phyloP scores from a whole-genome alignment of 768 basidiomycete species.

The button mushroom (Agaricus bisporus) region DNA sequence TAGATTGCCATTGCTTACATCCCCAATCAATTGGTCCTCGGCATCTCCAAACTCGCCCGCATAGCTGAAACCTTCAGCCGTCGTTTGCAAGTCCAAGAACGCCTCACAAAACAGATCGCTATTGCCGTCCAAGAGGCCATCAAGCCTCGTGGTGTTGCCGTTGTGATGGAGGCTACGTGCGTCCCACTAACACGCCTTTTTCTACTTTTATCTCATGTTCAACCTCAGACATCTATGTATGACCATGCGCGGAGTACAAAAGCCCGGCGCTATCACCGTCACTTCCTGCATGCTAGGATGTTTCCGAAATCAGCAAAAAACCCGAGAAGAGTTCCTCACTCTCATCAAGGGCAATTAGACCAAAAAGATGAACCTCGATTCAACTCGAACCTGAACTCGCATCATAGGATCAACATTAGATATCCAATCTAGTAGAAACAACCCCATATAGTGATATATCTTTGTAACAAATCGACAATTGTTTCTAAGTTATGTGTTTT shows the following conservation, averaged over 20 bases:
- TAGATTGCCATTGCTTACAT: conserved; percentile 98
- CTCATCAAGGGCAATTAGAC: conserved; percentile 52
- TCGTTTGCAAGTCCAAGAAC: conserved; percentile 94
- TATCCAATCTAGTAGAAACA: conserved; percentile 1
- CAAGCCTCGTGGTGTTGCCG: conserved; percentile 94
- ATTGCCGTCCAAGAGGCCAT: conserved; percentile 98
- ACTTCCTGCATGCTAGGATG: conserved; percentile 98
- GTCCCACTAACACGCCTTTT: conserved; percentile 22
- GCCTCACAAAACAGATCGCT: conserved; percentile 95
- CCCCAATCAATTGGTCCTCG: conserved; percentile 89
- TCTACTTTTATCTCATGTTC: not conserved
- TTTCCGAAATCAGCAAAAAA: conserved; percentile 98
- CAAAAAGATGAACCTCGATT: conserved; percentile 17
- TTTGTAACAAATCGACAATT: too few relatives aligned
- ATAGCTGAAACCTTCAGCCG: conserved; percentile 97
- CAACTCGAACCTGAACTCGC: conserved; percentile 20
- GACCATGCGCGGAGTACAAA: conserved; percentile 99
- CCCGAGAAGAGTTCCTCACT: conserved; percentile 92
- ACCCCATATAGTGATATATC: too few relatives aligned
- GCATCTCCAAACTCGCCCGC: conserved; percentile 92
- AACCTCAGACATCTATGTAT: conserved; percentile 85
- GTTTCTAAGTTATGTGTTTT: too few relatives aligned
- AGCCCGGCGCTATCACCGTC: conserved; percentile 91
- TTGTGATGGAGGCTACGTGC: conserved; percentile 98
- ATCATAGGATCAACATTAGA: conserved; percentile 9